Percentiles rank a stretch among this genome's conserved stretches.
Conservation (phyloP, 2,329 filamentous ascomycete genomes). For the Hansfordia pulvinata region DNA sequence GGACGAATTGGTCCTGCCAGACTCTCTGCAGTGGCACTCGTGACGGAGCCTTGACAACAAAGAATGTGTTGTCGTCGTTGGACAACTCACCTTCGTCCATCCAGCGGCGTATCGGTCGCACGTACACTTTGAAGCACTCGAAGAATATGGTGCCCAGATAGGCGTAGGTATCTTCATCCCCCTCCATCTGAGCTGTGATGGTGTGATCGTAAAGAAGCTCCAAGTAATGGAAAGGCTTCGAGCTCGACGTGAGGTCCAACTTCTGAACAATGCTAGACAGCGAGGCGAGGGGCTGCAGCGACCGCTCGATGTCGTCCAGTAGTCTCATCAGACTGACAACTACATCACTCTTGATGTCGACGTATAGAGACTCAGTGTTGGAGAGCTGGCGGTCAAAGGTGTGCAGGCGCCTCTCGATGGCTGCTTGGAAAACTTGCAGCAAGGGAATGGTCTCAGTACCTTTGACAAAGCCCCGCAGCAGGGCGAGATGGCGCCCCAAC, state of each 20-base stretch:
- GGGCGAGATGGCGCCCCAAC: slow-evolving; percentile 27
- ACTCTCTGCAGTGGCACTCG: slow-evolving; percentile 48
- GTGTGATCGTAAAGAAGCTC: slow-evolving; percentile 65
- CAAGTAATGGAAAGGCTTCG: slow-evolving; percentile 56
- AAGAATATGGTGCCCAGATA: slow-evolving; percentile 61
- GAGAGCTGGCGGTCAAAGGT: slow-evolving; percentile 47
- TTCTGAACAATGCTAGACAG: slow-evolving; percentile 50
- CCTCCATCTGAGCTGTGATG: slow-evolving; percentile 55
- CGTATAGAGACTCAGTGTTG: slow-evolving; percentile 43
- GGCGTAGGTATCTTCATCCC: slow-evolving; percentile 45
- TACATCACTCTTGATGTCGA: slow-evolving; percentile 35
- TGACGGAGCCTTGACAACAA: slow-evolving; percentile 48
- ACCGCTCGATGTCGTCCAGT: slow-evolving; percentile 38
- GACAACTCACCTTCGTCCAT: slow-evolving; percentile 67
- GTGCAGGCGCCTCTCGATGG: slow-evolving; percentile 40
- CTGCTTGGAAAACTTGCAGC: slow-evolving; percentile 58
- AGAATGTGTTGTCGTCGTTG: slow-evolving; percentile 57
- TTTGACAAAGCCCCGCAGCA: slow-evolving; percentile 29
- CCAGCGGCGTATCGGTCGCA: slow-evolving; percentile 69
- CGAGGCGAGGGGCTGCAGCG: slow-evolving; percentile 39
- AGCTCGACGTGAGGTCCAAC: slow-evolving; percentile 32
- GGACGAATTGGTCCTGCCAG: slow-evolving; percentile 63
- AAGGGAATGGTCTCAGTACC: slow-evolving; percentile 37
- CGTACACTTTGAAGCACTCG: slow-evolving; percentile 68
- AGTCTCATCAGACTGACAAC: slow-evolving; percentile 55